These are phyloP conservation scores for Ascochyta lentis DNA, from an alignment of 2,329 filamentous ascomycete genomes.

Conservation along the genomic window DNA sequence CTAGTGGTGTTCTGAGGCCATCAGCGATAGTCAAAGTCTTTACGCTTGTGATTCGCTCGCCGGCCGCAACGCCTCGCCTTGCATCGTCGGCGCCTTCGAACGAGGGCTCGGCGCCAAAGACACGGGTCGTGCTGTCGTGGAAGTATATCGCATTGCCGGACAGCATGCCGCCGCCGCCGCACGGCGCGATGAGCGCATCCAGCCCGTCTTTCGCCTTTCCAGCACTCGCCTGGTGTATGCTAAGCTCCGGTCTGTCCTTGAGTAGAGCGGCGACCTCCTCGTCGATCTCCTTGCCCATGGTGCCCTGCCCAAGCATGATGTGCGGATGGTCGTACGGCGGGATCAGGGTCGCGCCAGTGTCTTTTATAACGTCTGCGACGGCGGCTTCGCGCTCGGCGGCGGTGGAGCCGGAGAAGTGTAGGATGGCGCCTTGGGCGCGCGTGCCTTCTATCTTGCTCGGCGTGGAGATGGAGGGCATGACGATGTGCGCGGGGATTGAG, in stretches of 20 bases:
- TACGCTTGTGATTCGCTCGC: constrained; percentile 70
- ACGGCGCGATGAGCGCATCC: constrained; percentile 73
- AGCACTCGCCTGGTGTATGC: constrained; percentile 8
- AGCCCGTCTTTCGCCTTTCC: constrained; percentile 28
- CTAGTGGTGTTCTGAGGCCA: constrained; percentile 84
- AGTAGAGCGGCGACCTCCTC: constrained; percentile 70
- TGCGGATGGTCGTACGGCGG: constrained; percentile 93
- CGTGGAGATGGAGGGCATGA: constrained; percentile 88
- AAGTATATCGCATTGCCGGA: constrained; percentile 81
- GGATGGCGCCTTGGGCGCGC: constrained; percentile 73
- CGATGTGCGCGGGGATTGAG: constrained; percentile 79
- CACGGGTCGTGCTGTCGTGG: constrained; percentile 71
- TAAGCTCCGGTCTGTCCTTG: constrained; percentile 20
- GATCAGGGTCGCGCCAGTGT: constrained; percentile 79
- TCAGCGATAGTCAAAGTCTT: constrained; percentile 85
- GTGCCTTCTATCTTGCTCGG: constrained; percentile 89
- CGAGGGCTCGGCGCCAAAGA: constrained; percentile 87
- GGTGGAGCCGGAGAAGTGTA: constrained; percentile 85
- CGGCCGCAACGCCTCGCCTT: constrained; percentile 70
- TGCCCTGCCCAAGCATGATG: constrained; percentile 94
- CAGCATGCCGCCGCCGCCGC: constrained; percentile 88
- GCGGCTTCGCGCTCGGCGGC: constrained; percentile 80
- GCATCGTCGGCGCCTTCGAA: constrained; percentile 87
- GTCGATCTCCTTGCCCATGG: constrained; percentile 81
- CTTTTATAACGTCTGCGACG: constrained; percentile 69